Percentiles rank a stretch among this genome's conserved stretches.
Conservation (phyloP, 352 stramenopile genomes). For the Globisporangium polare region DNA sequence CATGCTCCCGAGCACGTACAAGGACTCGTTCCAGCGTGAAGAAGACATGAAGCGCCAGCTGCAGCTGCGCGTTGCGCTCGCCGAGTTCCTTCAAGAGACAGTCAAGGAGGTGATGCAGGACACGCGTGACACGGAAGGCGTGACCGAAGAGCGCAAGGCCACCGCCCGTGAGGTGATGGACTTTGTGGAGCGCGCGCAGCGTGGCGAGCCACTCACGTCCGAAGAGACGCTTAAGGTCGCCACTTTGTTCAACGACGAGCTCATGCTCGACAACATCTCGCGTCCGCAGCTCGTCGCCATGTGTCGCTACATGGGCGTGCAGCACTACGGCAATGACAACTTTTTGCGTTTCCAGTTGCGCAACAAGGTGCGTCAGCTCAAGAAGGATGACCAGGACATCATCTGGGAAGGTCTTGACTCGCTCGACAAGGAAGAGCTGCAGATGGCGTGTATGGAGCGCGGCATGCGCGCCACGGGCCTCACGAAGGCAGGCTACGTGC, state of each 20-base stretch:
- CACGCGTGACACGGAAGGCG: slow-evolving; percentile 71
- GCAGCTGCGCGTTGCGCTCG: slow-evolving; percentile 93
- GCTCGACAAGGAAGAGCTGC: slow-evolving; percentile 97
- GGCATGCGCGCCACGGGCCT: slow-evolving; percentile 96
- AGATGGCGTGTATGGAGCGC: slow-evolving; percentile 95
- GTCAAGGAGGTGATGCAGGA: slow-evolving; percentile 89
- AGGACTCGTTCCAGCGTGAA: slow-evolving; percentile 94
- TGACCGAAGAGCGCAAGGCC: slow-evolving; percentile 72
- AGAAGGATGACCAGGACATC: slow-evolving; percentile 98
- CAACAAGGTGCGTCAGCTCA: slow-evolving; percentile 91
- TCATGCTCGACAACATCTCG: slow-evolving; percentile 98
- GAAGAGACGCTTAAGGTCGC: slow-evolving; percentile 89
- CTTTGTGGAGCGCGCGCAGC: slow-evolving; percentile 80
- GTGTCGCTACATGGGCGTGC: slow-evolving; percentile 97
- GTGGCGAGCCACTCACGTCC: slow-evolving; percentile 65
- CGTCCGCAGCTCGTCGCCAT: slow-evolving; percentile 96
- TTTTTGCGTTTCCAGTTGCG: slow-evolving; percentile 95
- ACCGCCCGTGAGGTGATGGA: slow-evolving; percentile 81
- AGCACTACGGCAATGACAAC: slow-evolving; percentile 95
- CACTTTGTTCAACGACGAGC: slow-evolving; percentile 96
- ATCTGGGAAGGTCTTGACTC: slow-evolving; percentile 98
- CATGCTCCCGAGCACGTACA: slow-evolving; percentile 98
- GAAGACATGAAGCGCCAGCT: slow-evolving; percentile 98
- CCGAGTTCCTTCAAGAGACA: slow-evolving; percentile 97
- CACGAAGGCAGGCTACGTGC: slow-evolving; percentile 94